These are phyloP conservation scores for Papilionanthe hybrid DNA, from an alignment of 116 monocot species.

Conservation along the genomic window DNA sequence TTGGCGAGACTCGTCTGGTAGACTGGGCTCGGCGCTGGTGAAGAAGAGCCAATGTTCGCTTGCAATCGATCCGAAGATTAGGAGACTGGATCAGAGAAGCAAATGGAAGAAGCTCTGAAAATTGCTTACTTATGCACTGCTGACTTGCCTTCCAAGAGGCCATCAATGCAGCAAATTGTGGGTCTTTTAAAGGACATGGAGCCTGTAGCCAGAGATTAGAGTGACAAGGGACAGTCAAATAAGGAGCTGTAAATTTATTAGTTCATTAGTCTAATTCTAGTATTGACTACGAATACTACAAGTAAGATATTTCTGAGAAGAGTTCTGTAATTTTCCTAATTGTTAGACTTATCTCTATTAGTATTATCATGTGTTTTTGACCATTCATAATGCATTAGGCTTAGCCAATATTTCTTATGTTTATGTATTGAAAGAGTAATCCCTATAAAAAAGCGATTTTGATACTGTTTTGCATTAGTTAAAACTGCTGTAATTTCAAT, in stretches of 20 bases:
- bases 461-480: too few species aligned
- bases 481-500: too few species aligned
- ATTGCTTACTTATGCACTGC: conserved; percentile 93
- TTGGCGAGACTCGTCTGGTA: conserved; percentile 44
- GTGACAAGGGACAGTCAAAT: conserved; percentile 1
- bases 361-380: not conserved
- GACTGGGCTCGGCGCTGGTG: conserved; percentile 68
- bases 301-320: not conserved
- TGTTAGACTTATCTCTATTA: not conserved
- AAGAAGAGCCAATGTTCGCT: conserved; percentile 29
- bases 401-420: too few species aligned
- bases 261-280: not conserved
- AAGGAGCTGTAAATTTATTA: conserved; percentile 6
- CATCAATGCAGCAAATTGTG: conserved; percentile 90
- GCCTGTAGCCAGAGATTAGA: conserved; percentile 25
- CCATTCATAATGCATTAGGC: not conserved
- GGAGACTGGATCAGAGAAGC: conserved; percentile 50
- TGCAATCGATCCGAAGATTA: conserved; percentile 67
- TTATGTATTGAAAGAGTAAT: too few species aligned
- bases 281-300: not conserved
- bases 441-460: too few species aligned
- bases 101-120: conserved; percentile 75
- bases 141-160: conserved; percentile 75
- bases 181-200: conserved; percentile 89
- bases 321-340: not conserved